phyloP scores from a whole-genome alignment of 2,329 filamentous ascomycete species.

The Ustulina deusta region DNA sequence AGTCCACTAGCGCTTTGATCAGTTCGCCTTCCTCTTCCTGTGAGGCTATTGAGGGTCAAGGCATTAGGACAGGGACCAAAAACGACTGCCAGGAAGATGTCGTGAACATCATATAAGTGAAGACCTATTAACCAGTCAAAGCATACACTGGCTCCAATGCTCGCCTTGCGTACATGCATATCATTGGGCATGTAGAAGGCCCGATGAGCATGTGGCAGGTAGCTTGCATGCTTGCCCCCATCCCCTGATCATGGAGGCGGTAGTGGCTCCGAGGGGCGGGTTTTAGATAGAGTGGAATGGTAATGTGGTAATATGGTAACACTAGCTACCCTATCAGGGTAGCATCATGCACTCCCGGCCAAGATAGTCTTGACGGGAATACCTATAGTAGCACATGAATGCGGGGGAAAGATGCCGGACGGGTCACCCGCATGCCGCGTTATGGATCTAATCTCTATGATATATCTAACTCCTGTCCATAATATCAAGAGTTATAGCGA shows the following conservation, averaged over 20 bases:
- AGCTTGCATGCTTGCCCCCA: slow-evolving; percentile 18
- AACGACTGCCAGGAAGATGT: slow-evolving; percentile 7
- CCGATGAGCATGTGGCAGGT: slow-evolving; percentile 11
- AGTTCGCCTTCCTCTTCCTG: background rate
- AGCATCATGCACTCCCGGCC: slow-evolving; percentile 23
- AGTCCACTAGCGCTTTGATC: background rate
- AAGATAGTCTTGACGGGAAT: background rate
- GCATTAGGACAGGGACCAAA: background rate
- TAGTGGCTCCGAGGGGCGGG: slow-evolving; percentile 14
- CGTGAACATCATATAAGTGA: slow-evolving; percentile 9
- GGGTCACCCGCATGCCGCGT: slow-evolving; percentile 14
- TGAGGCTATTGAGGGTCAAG: background rate
- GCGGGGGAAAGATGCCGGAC: background rate
- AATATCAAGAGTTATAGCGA: background rate
- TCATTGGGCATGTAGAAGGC: slow-evolving; percentile 24
- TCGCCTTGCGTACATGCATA: background rate
- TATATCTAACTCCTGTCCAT: background rate
- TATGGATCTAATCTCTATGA: slow-evolving; percentile 3
- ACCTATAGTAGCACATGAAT: slow-evolving; percentile 1
- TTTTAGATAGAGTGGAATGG: slow-evolving; percentile 22
- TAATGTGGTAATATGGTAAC: slow-evolving; percentile 10
- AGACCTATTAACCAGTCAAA: background rate
- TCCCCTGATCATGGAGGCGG: slow-evolving; percentile 7
- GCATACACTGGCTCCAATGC: background rate
- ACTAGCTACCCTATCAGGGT: slow-evolving; percentile 33